Conservation (phyloP, 495 filamentous ascomycete species). For the Tetracladium marchalianum region DNA sequence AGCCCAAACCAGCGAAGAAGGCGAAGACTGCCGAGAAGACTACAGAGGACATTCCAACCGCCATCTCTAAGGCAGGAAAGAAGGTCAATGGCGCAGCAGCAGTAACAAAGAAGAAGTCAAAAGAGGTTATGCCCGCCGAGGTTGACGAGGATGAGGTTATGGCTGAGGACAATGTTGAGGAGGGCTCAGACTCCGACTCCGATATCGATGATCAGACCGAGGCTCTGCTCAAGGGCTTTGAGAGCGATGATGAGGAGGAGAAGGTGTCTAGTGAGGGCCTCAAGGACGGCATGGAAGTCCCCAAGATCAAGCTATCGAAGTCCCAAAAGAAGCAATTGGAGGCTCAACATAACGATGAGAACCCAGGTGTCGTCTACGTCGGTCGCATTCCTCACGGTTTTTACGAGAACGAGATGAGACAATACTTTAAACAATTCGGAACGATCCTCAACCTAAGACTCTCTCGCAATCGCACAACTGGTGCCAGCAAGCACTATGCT, state of each 20-base stretch:
- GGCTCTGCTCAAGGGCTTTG: constrained; percentile 66
- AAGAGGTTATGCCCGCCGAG: constrained; percentile 7
- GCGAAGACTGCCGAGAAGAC: constrained; percentile 19
- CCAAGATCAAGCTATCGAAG: constrained; percentile 40
- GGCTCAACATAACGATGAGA: constrained; percentile 23
- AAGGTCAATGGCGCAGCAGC: constrained; percentile 16
- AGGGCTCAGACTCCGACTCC: constrained; percentile 26
- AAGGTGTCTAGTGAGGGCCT: constrained; percentile 42
- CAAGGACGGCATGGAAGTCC: constrained; percentile 48
- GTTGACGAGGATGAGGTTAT: constrained; percentile 7
- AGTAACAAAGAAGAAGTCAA: constrained; percentile 14
- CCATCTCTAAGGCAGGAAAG: constrained; percentile 17
- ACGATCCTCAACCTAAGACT: constrained; percentile 70
- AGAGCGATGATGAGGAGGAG: constrained; percentile 61
- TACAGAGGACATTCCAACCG: background rate
- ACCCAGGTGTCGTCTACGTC: constrained; percentile 77
- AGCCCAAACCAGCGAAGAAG: constrained; percentile 22
- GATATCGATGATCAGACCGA: constrained; percentile 57
- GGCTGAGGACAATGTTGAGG: constrained; percentile 18
- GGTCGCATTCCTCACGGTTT: constrained; percentile 89
- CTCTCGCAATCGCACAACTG: constrained; percentile 83
- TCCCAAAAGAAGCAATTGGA: constrained; percentile 13
- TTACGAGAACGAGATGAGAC: constrained; percentile 90
- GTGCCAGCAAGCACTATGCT: constrained; percentile 80
- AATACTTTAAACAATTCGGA: constrained; percentile 95